Evolutionary conservation across 1,284 basidiomycete species (phyloP).

Genomic region (Sporisorium iseilematis-ciliati): DNA sequence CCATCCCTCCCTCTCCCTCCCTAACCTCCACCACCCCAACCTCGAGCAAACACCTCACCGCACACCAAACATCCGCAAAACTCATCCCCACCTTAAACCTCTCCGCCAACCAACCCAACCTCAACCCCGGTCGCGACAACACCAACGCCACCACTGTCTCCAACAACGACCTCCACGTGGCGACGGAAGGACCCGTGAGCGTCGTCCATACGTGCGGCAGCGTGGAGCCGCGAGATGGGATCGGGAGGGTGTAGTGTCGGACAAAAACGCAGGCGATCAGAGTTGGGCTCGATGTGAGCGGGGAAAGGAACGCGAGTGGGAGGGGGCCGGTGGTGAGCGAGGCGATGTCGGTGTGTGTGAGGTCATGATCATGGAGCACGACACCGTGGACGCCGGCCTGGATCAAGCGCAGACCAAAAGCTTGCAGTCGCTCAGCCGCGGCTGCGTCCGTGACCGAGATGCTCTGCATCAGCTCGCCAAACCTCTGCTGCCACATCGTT

Average conservation of each 20-base stretch:
- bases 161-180: constrained; percentile 17
- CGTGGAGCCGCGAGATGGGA: not conserved
- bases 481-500: constrained; percentile 8
- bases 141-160: constrained; percentile 7
- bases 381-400: constrained; percentile 6
- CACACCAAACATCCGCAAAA: constrained; percentile 23
- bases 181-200: constrained; percentile 4
- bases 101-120: constrained; percentile 6
- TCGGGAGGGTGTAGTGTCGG: constrained; percentile 1
- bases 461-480: not conserved
- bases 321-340: constrained; percentile 3
- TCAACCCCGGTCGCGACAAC: constrained; percentile 24
- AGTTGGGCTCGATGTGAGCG: not conserved
- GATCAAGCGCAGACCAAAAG: constrained; percentile 5
- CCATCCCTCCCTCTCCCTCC: not conserved
- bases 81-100: constrained; percentile 19
- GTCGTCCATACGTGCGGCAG: constrained; percentile 41
- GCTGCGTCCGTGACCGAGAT: not conserved
- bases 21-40: constrained; percentile 1
- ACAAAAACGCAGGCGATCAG: constrained; percentile 20
- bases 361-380: not conserved
- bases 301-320: constrained; percentile 31
- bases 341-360: constrained; percentile 2
- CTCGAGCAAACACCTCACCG: not conserved
- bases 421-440: constrained; percentile 5